Evolutionary conservation across 768 basidiomycete genomes (phyloP).

Genomic region (Tephrocybe rancida): DNA sequence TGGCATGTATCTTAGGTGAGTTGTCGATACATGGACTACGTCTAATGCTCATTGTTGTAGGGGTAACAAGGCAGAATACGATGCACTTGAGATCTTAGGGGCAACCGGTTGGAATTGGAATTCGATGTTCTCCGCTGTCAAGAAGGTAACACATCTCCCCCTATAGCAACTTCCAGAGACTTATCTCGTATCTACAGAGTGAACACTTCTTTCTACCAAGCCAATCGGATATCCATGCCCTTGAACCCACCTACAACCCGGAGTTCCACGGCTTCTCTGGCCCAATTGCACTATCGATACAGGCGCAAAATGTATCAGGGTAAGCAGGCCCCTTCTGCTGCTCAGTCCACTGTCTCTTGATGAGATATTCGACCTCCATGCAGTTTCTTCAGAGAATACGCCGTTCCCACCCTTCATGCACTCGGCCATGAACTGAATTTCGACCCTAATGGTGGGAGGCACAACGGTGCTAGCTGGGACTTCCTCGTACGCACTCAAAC

Average conservation of each 20-base stretch:
- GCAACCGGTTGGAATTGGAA: slow-evolving; percentile 18
- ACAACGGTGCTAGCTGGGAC: slow-evolving; percentile 16
- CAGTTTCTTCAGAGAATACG: slow-evolving; percentile 10
- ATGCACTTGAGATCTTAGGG: slow-evolving; percentile 13
- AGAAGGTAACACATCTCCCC: slow-evolving; percentile 1
- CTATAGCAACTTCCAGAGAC: neutral
- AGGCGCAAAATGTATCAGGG: slow-evolving; percentile 15
- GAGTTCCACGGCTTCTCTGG: slow-evolving; percentile 11
- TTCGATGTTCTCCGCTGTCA: slow-evolving; percentile 12
- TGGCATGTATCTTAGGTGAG: slow-evolving; percentile 17
- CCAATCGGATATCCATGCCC: neutral
- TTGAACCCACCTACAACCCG: slow-evolving; percentile 11
- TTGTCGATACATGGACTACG: neutral
- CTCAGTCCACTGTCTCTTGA: neutral
- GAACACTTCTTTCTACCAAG: slow-evolving; percentile 17
- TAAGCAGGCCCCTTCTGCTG: neutral
- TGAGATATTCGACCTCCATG: neutral
- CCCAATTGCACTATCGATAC: slow-evolving; percentile 13
- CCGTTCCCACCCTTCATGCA: slow-evolving; percentile 13
- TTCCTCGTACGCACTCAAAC: slow-evolving; percentile 11
- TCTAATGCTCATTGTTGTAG: neutral
- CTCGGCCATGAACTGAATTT: slow-evolving; percentile 13
- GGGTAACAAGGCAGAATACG: slow-evolving; percentile 16
- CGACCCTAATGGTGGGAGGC: slow-evolving; percentile 16
- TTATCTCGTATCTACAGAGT: slow-evolving; percentile 3